Conservation (phyloP, 1,284 basidiomycete species). For the Puccinia coronata region DNA sequence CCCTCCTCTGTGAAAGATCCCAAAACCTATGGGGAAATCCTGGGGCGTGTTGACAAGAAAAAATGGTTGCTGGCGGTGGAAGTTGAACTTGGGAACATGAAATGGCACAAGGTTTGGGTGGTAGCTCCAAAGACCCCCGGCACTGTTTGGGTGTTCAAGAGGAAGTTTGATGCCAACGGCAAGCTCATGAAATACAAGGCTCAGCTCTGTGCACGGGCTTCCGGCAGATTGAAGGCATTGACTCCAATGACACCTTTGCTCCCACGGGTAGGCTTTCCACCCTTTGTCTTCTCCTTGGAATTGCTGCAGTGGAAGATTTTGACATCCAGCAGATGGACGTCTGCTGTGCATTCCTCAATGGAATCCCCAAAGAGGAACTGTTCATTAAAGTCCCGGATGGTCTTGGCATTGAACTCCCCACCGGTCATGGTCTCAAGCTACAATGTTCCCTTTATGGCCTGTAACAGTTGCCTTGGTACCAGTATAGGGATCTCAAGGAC, state of each 20-base stretch:
- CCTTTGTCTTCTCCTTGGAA: background rate
- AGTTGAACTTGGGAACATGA: conserved; percentile 3
- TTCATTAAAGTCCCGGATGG: conserved; percentile 17
- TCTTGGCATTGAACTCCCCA: background rate
- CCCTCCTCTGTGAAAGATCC: background rate
- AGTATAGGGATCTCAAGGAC: background rate
- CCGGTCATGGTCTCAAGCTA: background rate
- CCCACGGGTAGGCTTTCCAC: background rate
- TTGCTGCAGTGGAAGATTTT: background rate
- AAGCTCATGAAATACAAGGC: conserved; percentile 25
- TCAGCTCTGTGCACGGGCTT: conserved; percentile 9
- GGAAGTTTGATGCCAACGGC: background rate
- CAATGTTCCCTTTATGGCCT: conserved; percentile 27
- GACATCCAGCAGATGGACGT: conserved; percentile 39
- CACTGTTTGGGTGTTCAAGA: conserved; percentile 21
- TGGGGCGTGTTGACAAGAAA: background rate
- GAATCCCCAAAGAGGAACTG: conserved; percentile 2
- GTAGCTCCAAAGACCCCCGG: conserved; percentile 3
- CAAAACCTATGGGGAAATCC: background rate
- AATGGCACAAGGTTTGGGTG: background rate
- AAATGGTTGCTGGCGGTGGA: conserved; percentile 2
- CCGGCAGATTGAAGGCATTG: conserved; percentile 2
- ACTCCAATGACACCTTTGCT: conserved; percentile 11
- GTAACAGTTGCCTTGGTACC: conserved; percentile 6
- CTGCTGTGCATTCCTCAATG: conserved; percentile 12